Evolutionary conservation across 1,139 yeast species (phyloP), one percentile per base, ranked within the genome.

Genomic region (Saccharomyces hybrid): DNA sequence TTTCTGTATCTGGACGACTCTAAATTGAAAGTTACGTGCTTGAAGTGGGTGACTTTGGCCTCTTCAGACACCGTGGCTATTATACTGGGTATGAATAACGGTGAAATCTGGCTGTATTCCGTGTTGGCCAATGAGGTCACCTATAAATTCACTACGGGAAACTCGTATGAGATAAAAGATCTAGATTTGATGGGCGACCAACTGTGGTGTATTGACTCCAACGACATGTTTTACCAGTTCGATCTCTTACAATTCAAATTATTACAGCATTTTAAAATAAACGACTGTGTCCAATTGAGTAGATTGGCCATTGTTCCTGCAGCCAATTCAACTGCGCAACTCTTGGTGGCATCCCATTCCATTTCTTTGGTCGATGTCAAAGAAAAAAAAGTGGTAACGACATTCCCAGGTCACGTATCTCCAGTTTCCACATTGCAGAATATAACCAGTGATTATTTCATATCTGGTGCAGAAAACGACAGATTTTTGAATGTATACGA

Each of bases 321-420:
- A 3, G 25, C n/a, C 11, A 20, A 16, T 38, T 38, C 25, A 4
- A 7, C n/a, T 6, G 52, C 57, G 13, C 54, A 55, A 47, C 27
- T 87, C 38, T 73, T 87, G 56, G 70, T 83, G 13, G 89, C 88
- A 1, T 78, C 91, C 0, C 87, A 84, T 62, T 78, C 84, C 42
- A 75, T 84, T 31, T 76, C 78, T 55, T 67, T 84, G 57, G 72
- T 83, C 31, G 80, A 82, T 61, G 60, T 71, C 3, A 58, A 67
- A 23, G 60, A 66, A 0, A 74, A 71, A 51, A 65, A 70, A 53
- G 69, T 79, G 3, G 65, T 73, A 44, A 73, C 72, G 60, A 76
- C 83, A 0, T 82, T 80, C 65, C 90, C 95, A 0, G 93, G 89
- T 20, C 95, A 88, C 66, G 79, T 87, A 34, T 80, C 87, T 38